Base-by-base conservation (phyloP, 768 basidiomycete species). In the Leccinum aurantiacum region DNA sequence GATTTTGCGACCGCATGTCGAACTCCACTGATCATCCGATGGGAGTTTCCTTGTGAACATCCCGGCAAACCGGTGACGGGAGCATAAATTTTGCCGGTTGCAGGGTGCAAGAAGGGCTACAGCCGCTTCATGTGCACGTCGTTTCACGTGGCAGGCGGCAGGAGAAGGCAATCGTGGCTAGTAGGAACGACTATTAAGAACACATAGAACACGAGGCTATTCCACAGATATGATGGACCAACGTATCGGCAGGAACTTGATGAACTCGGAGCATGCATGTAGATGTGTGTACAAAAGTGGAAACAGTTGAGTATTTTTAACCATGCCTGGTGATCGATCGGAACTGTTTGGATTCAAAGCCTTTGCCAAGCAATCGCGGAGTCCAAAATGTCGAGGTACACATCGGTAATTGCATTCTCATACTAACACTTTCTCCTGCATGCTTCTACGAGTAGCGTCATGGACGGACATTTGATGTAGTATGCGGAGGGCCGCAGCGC, bases 391-490 rank as follows among this genome's bases (percentile, higher is more conserved):
- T 11, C 5, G 17, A 15, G 19, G 13, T 22, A 46, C 19, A 11
- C 11, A 13, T 25, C 59, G 59, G 58, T 44, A 44, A 60, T 60
- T 44, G 60, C 11, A 24, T 17, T 58, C n/a, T 44, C 41, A 44
- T 35, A 35, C 35, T 19, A 11, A 19, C 44, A 46, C 19, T 46
- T 19, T 46, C 19, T 22, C 44, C 44, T 46, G 19, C 44, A 22
- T 46, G 44, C 44, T 46, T 46, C 44, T 46, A 46, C 44, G 44
- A n/a, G 41, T 44, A 44, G 17, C 41, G 10, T 46, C n/a, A 35
- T 37, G 6, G 22, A 65, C 65, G 65, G 65, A 55, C 54, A 66
- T 66, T 46, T 5, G 19, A 19, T 46, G 19, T 46, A 3, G 19
- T 19, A 22, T 11, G 44, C 8, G 22, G 56, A n/a, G 6, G 33